These are phyloP conservation scores for Candida wancherniae DNA, from an alignment of 805 yeast genomes.

Conservation along the genomic window DNA sequence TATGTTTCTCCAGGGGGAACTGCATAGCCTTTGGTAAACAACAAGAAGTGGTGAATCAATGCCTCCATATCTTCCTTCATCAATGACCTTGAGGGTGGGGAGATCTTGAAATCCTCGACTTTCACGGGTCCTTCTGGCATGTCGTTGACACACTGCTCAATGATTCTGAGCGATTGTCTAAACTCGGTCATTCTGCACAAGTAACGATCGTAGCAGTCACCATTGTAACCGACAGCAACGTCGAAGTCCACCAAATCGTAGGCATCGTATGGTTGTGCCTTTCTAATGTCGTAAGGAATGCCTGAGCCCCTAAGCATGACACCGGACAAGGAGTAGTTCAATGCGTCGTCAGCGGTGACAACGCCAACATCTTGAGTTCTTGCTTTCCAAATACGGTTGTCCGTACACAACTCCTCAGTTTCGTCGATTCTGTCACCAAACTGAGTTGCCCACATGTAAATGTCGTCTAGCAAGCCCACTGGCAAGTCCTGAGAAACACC, in stretches of 20 bases:
- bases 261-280: constrained; percentile 86
- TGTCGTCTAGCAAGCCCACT: constrained; percentile 80
- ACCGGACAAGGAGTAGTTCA: constrained; percentile 75
- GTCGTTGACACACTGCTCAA: constrained; percentile 83
- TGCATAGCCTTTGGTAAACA: constrained; percentile 82
- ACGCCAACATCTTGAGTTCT: constrained; percentile 79
- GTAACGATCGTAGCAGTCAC: constrained; percentile 90
- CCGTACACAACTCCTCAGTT: constrained; percentile 83
- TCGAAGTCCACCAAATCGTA: constrained; percentile 83
- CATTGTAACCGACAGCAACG: constrained; percentile 79
- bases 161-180: constrained; percentile 84
- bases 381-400: constrained; percentile 88
- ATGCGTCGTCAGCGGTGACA: constrained; percentile 81
- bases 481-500: constrained; percentile 89
- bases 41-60: constrained; percentile 80
- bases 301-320: constrained; percentile 92
- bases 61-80: constrained; percentile 95
- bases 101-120: constrained; percentile 83
- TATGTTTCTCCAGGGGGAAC: constrained; percentile 91
- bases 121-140: constrained; percentile 92
- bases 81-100: constrained; percentile 72
- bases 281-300: constrained; percentile 80
- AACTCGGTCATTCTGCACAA: constrained; percentile 87
- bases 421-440: constrained; percentile 91
- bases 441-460: constrained; percentile 95